Conservation (phyloP, 2,329 filamentous ascomycete genomes). For the Bimuria novae-zelandiae region DNA sequence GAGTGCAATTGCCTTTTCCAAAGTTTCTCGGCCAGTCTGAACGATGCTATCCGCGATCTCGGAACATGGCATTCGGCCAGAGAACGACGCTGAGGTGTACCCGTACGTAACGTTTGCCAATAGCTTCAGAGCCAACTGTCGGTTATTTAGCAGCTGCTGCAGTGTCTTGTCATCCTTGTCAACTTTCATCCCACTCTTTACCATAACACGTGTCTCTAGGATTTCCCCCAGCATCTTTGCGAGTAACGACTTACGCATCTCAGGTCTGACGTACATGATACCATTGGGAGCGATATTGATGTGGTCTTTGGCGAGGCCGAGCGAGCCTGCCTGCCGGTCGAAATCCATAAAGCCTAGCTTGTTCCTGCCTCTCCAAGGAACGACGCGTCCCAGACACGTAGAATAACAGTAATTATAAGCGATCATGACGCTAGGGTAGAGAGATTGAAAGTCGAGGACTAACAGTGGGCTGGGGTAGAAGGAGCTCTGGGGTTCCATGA, state of each 20-base stretch:
- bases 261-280: constrained; percentile 88
- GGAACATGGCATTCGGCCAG: constrained; percentile 94
- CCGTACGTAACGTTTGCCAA: constrained; percentile 99
- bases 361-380: constrained; percentile 84
- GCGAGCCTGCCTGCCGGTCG: constrained; percentile 71
- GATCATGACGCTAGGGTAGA: constrained; percentile 98
- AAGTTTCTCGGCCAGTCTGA: constrained; percentile 89
- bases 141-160: constrained; percentile 87
- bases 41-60: constrained; percentile 99
- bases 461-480: constrained; percentile 90
- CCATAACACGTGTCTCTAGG: constrained; percentile 94
- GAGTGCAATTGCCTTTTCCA: constrained; percentile 89
- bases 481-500: constrained; percentile 95
- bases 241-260: constrained; percentile 85
- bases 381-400: constrained; percentile 86
- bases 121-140: constrained; percentile 90
- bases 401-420: constrained; percentile 99
- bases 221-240: constrained; percentile 98
- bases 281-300: constrained; percentile 95
- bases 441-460: constrained; percentile 92
- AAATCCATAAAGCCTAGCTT: constrained; percentile 96
- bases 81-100: constrained; percentile 96
- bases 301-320: constrained; percentile 79
- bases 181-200: constrained; percentile 94
- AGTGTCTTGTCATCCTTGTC: constrained; percentile 86